Conservation (phyloP, 169 alveolate species). For the Plasmodium sp. region DNA sequence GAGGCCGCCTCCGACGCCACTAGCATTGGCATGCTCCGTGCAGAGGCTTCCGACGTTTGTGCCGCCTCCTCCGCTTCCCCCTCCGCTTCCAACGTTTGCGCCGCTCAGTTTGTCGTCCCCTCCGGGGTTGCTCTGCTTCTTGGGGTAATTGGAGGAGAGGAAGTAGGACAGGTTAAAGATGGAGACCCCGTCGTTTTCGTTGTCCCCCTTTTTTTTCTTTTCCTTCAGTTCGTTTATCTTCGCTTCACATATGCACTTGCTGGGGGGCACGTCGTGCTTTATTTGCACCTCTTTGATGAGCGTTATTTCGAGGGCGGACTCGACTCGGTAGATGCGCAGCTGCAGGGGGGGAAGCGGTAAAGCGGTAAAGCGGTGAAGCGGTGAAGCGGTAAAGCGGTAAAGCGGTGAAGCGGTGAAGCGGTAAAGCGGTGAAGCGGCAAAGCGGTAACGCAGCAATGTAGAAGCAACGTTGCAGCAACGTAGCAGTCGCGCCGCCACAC, state of each 20-base stretch:
- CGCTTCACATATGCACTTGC: constrained; percentile 53
- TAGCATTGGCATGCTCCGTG: not conserved
- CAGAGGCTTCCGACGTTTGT: not conserved
- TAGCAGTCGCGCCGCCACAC: not conserved
- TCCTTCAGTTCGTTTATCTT: constrained; percentile 42
- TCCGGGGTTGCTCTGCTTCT: constrained; percentile 35
- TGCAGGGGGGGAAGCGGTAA: constrained; percentile 5
- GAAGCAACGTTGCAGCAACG: too few relatives aligned
- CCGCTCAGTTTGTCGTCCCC: constrained; percentile 14
- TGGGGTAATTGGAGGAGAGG: constrained; percentile 45
- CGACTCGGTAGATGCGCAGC: constrained; percentile 38
- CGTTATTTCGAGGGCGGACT: not conserved
- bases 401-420: too few relatives aligned
- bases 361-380: not conserved
- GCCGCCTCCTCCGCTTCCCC: not conserved
- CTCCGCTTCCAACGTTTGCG: not conserved
- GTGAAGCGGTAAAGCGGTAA: too few relatives aligned
- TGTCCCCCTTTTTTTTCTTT: constrained; percentile 27
- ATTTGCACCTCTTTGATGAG: constrained; percentile 42
- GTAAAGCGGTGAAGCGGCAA: too few relatives aligned
- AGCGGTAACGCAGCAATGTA: too few relatives aligned
- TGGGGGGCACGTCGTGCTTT: constrained; percentile 50
- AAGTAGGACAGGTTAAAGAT: constrained; percentile 53
- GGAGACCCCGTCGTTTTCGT: constrained; percentile 64
- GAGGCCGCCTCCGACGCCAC: not conserved